Evolutionary conservation across 192 early-diverging fungal species (phyloP).

Genomic region (Gamsiella multidivaricata): DNA sequence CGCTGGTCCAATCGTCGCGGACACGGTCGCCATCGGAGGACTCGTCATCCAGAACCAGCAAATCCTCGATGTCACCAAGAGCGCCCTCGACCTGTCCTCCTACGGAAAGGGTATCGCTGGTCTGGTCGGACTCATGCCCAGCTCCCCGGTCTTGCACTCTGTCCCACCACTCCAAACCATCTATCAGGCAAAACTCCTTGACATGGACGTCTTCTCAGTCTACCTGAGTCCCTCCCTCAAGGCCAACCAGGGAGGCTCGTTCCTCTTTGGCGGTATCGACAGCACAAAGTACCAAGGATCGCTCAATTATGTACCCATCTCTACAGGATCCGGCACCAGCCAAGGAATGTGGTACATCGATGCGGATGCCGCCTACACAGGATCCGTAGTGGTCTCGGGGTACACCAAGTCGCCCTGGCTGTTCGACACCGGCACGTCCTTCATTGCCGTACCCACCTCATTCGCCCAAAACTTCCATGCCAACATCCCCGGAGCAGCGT

Average conservation of each 20-base stretch:
- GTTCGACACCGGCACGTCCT: slow-evolving; percentile 52
- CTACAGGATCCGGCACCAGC: slow-evolving; percentile 8
- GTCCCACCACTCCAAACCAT: slow-evolving; percentile 41
- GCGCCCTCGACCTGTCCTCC: slow-evolving; percentile 30
- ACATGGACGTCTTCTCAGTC: slow-evolving; percentile 49
- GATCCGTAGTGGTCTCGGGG: slow-evolving; percentile 18
- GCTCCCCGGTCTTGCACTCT: slow-evolving; percentile 36
- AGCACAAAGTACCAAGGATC: slow-evolving; percentile 25
- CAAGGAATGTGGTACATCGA: slow-evolving; percentile 49
- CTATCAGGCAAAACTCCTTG: slow-evolving; percentile 35
- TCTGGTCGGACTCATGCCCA: slow-evolving; percentile 48
- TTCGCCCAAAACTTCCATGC: slow-evolving; percentile 47
- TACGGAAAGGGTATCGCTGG: slow-evolving; percentile 38
- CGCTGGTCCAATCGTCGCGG: slow-evolving; percentile 43
- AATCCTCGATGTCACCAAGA: slow-evolving; percentile 47
- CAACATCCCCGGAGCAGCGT: slow-evolving; percentile 32
- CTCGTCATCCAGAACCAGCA: slow-evolving; percentile 45
- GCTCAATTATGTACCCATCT: slow-evolving; percentile 33
- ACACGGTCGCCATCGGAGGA: slow-evolving; percentile 43
- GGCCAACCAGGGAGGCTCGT: slow-evolving; percentile 32
- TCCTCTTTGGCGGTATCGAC: slow-evolving; percentile 50
- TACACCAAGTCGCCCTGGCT: slow-evolving; percentile 45
- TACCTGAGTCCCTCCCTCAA: slow-evolving; percentile 21
- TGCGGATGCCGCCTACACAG: slow-evolving; percentile 19
- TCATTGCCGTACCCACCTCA: slow-evolving; percentile 39